phyloP scores from a whole-genome alignment of 371 early-diverging fungal species.

The Lichtheimia corymbifera region DNA sequence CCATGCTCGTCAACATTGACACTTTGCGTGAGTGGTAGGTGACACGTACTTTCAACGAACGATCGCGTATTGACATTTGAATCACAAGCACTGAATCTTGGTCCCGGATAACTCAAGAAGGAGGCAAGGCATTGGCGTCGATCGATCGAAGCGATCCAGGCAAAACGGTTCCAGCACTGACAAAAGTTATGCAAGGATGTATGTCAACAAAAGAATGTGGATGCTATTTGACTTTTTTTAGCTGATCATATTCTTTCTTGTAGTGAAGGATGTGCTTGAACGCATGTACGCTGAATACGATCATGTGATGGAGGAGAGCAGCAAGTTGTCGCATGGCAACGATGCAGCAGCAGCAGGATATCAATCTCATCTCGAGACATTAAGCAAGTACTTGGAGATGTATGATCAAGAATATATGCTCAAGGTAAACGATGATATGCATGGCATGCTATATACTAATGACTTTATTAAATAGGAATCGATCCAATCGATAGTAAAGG shows the following conservation, averaged over 20 bases:
- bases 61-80: not conserved
- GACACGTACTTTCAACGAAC: not conserved
- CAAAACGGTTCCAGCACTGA: not conserved
- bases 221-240: not conserved
- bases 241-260: not conserved
- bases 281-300: slow-evolving; percentile 20
- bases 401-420: slow-evolving; percentile 20
- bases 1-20: not conserved
- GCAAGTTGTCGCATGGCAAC: too few relatives aligned
- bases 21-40: not conserved
- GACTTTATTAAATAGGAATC: slow-evolving; percentile 13
- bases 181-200: not conserved
- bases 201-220: not conserved
- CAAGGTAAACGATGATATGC: slow-evolving; percentile 8
- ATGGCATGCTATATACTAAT: too few relatives aligned
- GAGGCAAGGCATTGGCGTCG: not conserved
- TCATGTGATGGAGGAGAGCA: not conserved
- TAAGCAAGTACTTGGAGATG: slow-evolving; percentile 14
- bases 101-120: slow-evolving; percentile 6
- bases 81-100: slow-evolving; percentile 10
- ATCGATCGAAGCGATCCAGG: slow-evolving; percentile 5
- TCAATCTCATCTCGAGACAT: not conserved
- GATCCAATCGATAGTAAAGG: slow-evolving; percentile 12
- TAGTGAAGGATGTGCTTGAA: slow-evolving; percentile 17
- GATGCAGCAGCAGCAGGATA: slow-evolving; percentile 7